Evolutionary conservation across 1,284 basidiomycete genomes (phyloP).

Genomic region (Lignosus rhinocerotis): DNA sequence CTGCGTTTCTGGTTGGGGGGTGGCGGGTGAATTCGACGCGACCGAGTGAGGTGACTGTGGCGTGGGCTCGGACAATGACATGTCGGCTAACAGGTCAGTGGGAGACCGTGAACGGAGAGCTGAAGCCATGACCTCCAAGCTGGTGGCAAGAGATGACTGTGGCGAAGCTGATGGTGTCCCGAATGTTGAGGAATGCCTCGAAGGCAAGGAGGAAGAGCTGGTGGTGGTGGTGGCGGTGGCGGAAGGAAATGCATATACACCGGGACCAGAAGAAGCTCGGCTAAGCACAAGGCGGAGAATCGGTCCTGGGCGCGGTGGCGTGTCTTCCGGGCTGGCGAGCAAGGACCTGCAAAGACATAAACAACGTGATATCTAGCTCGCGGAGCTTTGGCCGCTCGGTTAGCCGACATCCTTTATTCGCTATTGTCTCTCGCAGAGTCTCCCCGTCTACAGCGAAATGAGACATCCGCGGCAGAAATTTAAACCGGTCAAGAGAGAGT

Average conservation of each 20-base stretch:
- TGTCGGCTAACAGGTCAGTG: too few relatives aligned
- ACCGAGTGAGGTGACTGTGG: not conserved
- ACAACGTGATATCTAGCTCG: not conserved
- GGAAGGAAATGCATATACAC: constrained; percentile 3
- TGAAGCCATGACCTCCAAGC: not conserved
- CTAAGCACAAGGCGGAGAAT: constrained; percentile 1
- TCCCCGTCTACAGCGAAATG: too few relatives aligned
- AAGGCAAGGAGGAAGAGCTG: not conserved
- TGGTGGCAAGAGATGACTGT: not conserved
- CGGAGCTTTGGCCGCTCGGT: constrained; percentile 6
- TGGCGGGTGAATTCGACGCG: not conserved
- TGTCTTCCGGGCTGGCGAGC: not conserved
- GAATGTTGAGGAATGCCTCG: not conserved
- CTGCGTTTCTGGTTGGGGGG: not conserved
- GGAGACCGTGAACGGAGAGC: not conserved
- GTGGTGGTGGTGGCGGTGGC: not conserved
- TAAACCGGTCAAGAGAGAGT: too few relatives aligned
- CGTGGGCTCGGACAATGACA: not conserved
- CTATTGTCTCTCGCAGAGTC: not conserved
- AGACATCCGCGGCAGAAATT: too few relatives aligned
- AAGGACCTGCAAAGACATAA: not conserved
- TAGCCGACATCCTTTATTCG: not conserved
- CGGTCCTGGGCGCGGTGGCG: not conserved
- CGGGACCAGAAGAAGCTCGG: not conserved
- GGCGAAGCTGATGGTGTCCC: not conserved